Evolutionary conservation across 352 stramenopile genomes (phyloP).

Genomic region (Thraustochytrium striatum): DNA sequence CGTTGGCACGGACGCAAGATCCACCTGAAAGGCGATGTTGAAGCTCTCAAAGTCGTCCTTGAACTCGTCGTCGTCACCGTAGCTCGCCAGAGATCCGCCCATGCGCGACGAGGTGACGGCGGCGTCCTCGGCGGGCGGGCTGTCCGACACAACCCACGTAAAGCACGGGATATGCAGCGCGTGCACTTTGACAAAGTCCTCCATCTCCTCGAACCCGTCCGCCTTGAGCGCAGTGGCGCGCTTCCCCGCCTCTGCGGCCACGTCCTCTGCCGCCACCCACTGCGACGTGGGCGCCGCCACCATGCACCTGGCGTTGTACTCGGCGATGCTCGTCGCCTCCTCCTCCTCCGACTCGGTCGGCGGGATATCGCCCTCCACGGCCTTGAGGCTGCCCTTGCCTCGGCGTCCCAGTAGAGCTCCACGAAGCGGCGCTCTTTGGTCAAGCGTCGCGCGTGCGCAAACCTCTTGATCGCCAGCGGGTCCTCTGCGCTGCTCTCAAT

Average conservation of each 20-base stretch:
- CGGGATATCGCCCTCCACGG: not conserved
- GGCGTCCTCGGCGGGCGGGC: not conserved
- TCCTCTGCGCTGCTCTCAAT: not conserved
- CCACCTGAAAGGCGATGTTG: not conserved
- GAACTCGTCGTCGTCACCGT: not conserved
- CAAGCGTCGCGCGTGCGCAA: not conserved
- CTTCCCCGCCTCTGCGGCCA: not conserved
- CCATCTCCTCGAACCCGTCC: not conserved
- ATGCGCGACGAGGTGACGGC: not conserved
- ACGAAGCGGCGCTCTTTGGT: not conserved
- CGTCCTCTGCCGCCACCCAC: not conserved
- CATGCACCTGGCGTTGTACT: not conserved
- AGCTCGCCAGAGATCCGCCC: not conserved
- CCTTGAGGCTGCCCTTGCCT: too few relatives aligned
- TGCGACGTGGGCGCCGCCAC: not conserved
- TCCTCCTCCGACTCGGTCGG: not conserved
- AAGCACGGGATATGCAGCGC: not conserved
- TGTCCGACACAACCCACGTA: not conserved
- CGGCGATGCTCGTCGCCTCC: not conserved
- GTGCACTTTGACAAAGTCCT: not conserved
- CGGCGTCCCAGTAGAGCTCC: not conserved
- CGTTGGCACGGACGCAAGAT: not conserved
- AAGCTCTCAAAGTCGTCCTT: not conserved
- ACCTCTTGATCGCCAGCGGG: not conserved
- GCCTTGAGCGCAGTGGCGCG: not conserved